A percentile compares a stretch with the other conserved stretches of the same genome.
phyloP scores from a whole-genome alignment of 805 yeast genomes.

The Wickerhamomyces subpelliculosus region DNA sequence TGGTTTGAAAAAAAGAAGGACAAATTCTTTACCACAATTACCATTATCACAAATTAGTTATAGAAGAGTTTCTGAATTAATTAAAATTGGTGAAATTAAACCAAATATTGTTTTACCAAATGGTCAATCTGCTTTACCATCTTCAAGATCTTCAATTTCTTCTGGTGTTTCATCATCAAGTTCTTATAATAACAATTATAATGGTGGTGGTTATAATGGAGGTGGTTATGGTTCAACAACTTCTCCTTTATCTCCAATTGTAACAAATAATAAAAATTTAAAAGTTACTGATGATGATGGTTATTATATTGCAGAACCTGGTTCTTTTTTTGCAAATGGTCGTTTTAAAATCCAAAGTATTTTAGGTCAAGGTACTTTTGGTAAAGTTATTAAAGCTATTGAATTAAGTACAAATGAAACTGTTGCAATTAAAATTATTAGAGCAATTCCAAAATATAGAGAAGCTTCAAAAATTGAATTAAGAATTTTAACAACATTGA shows the following conservation, averaged over 20 bases:
- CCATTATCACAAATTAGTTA: conserved; percentile 41
- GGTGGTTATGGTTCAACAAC: too few species aligned
- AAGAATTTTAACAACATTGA: conserved; percentile 68
- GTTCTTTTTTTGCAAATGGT: conserved; percentile 60
- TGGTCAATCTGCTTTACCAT: not conserved
- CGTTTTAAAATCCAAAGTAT: conserved; percentile 61
- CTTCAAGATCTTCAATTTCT: conserved; percentile 1
- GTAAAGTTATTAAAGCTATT: conserved; percentile 79
- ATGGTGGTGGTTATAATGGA: too few species aligned
- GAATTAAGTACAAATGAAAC: conserved; percentile 48
- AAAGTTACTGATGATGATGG: conserved; percentile 41
- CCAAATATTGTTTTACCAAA: conserved; percentile 23
- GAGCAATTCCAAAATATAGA: conserved; percentile 88
- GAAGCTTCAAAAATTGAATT: conserved; percentile 94
- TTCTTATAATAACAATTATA: too few species aligned
- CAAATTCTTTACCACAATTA: conserved; percentile 48
- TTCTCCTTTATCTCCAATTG: conserved; percentile 15
- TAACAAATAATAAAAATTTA: conserved; percentile 4
- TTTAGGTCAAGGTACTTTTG: conserved; percentile 90
- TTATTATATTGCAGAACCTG: conserved; percentile 56
- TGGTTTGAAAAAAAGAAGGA: conserved; percentile 37
- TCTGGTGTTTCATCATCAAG: conserved; percentile 5
- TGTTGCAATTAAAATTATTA: conserved; percentile 88
- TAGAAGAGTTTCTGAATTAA: conserved; percentile 26
- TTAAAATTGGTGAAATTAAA: conserved; percentile 36